Base-by-base conservation (phyloP, 306 rosid genomes). In the Abrus precatorius region DNA sequence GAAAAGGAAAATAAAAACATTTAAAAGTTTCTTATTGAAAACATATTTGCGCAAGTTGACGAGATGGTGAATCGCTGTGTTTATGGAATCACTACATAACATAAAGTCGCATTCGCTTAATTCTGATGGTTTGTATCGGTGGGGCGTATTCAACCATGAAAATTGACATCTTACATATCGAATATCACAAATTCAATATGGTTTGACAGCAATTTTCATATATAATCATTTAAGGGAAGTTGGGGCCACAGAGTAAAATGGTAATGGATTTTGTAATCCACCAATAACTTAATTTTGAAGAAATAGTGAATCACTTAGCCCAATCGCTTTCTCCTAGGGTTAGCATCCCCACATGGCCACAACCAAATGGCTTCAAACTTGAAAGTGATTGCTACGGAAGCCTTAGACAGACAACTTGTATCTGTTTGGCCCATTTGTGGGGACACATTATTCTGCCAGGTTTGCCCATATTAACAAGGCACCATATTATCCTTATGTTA, bases 301-400 rank as follows among this genome's bases (percentile, higher is more conserved):
- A 10, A 63, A 36, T 40, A 9, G 74, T 59, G 57, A 82, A 57
- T 10, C 36, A 44, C 4, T 1, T 12, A 11, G 13, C 0, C 43
- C 48, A 55, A 62, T 50, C 9, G 4, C 59, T 56, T 48, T 66
- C 34, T 44, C 1, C 9, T 11, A 20, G 20, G 20, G 20, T 20
- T 20, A 20, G 20, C 20, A 20, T 20, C 20, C 20, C 20, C 20
- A 20, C 63, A 52, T 38, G 27, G 9, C 20, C 13, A 45, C 32
- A 20, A 11, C 74, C 69, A 57, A 38, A 3, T 76, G 45, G 67
- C 34, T 30, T 53, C 5, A 49, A 49, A 49, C 3, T 47, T 40
- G 86, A 83, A 33, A 71, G 47, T 20, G 82, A 83, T 38, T 62
- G 29, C 44, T 28, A 2, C 7, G 11, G 29, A 27, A 83, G 52